A percentile compares a stretch with the other conserved stretches of the same genome.
phyloP scores from a whole-genome alignment of 495 filamentous ascomycete species.

The Lophiostoma macrostomum region DNA sequence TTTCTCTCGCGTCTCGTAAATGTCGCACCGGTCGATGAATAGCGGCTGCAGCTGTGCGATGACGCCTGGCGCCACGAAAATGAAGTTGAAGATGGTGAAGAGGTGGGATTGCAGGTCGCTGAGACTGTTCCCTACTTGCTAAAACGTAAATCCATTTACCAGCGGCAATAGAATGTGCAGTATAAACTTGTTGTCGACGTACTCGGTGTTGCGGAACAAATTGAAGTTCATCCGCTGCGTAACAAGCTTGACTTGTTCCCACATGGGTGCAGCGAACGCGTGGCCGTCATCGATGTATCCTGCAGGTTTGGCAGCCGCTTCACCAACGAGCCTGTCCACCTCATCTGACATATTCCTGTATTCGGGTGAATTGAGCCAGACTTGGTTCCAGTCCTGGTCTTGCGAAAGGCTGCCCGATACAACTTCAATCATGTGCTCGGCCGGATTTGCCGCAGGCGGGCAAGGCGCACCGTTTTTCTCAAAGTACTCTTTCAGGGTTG shows the following conservation, averaged over 20 bases:
- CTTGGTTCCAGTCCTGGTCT: conserved; percentile 48
- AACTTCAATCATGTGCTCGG: conserved; percentile 57
- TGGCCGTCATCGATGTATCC: conserved; percentile 6
- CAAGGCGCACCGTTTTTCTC: conserved; percentile 51
- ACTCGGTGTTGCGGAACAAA: conserved; percentile 42
- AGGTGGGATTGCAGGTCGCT: conserved; percentile 41
- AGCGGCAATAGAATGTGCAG: conserved; percentile 44
- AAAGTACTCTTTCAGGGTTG: conserved; percentile 45
- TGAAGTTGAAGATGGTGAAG: conserved; percentile 43
- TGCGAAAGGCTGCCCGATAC: conserved; percentile 40
- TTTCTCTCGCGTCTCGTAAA: conserved; percentile 17
- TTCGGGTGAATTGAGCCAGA: conserved; percentile 46
- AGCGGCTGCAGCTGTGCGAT: conserved; percentile 29
- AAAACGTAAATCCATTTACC: conserved; percentile 59
- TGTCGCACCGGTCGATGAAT: conserved; percentile 22
- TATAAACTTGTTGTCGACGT: conserved; percentile 46
- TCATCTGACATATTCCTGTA: conserved; percentile 6
- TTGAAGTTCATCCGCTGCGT: conserved; percentile 33
- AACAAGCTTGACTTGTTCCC: conserved; percentile 40
- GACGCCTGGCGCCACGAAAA: conserved; percentile 40
- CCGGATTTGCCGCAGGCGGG: conserved; percentile 53
- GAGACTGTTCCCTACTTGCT: conserved; percentile 30
- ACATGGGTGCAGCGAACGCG: conserved; percentile 49
- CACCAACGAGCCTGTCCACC: conserved; percentile 10
- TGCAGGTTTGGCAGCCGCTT: not conserved